Evolutionary conservation across 257 asterid species (phyloP).

Genomic region (Solanum etuberosum): DNA sequence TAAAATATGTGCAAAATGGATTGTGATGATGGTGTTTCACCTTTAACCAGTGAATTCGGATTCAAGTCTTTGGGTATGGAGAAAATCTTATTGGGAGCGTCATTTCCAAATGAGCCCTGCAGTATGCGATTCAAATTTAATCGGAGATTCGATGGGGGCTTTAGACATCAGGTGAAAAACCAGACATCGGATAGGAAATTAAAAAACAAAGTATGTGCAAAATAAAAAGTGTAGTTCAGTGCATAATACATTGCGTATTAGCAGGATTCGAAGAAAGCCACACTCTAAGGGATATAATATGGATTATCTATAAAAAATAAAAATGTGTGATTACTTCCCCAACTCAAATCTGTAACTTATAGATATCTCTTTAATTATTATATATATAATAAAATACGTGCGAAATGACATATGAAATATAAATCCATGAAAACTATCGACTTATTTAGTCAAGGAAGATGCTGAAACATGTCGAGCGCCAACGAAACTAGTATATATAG

Average conservation of each 20-base stretch:
- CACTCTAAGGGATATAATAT: too few relatives aligned
- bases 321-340: too few relatives aligned
- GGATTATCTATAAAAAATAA: not conserved
- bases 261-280: not conserved
- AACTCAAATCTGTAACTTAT: not conserved
- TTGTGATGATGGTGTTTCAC: too few relatives aligned
- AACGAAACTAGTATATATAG: not conserved
- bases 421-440: not conserved
- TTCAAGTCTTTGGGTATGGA: too few relatives aligned
- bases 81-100: too few relatives aligned
- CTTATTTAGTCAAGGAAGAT: not conserved
- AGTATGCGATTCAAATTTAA: too few relatives aligned
- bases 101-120: accelerated
- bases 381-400: not conserved
- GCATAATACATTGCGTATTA: not conserved
- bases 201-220: too few relatives aligned
- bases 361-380: not conserved
- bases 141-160: too few relatives aligned
- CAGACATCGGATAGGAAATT: too few relatives aligned
- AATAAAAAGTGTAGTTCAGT: not conserved
- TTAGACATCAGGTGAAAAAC: too few relatives aligned
- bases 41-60: too few relatives aligned
- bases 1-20: too few relatives aligned
- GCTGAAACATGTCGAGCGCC: not conserved
- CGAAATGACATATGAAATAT: not conserved